These are phyloP conservation scores for Aspergillus sp. DNA, from an alignment of 2,329 filamentous ascomycete species.

Conservation along the genomic window DNA sequence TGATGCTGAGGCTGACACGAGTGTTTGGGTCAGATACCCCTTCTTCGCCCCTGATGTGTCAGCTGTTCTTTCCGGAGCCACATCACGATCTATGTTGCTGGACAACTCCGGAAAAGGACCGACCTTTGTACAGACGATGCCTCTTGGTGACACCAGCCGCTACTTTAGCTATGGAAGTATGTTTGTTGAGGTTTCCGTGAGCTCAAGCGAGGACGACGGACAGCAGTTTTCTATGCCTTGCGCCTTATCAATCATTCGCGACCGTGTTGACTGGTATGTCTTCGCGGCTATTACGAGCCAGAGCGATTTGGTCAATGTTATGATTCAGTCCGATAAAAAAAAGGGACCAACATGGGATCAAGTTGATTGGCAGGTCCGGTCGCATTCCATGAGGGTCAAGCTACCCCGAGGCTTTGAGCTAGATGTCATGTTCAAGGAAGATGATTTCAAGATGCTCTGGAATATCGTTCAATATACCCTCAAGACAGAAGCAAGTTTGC, in stretches of 20 bases:
- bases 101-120: slow-evolving; percentile 50
- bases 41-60: slow-evolving; percentile 72
- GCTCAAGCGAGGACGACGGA: slow-evolving; percentile 69
- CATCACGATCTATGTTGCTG: slow-evolving; percentile 49
- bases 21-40: slow-evolving; percentile 81
- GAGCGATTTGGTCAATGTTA: slow-evolving; percentile 74
- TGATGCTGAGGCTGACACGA: slow-evolving; percentile 71
- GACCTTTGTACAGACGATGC: slow-evolving; percentile 70
- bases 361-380: slow-evolving; percentile 75
- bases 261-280: slow-evolving; percentile 69
- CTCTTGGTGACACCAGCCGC: slow-evolving; percentile 73
- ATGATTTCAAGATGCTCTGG: slow-evolving; percentile 79
- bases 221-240: slow-evolving; percentile 73
- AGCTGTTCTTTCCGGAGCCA: slow-evolving; percentile 68
- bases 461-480: slow-evolving; percentile 83
- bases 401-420: slow-evolving; percentile 78
- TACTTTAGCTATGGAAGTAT: slow-evolving; percentile 81
- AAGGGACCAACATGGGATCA: slow-evolving; percentile 78
- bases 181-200: slow-evolving; percentile 73
- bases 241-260: slow-evolving; percentile 74
- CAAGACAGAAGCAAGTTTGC: slow-evolving; percentile 73
- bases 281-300: slow-evolving; percentile 79
- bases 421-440: slow-evolving; percentile 70
- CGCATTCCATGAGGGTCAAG: slow-evolving; percentile 67
- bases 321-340: slow-evolving; percentile 70